Evolutionary conservation across 495 filamentous ascomycete species (phyloP).

Genomic region (Penicilliopsis zonata): DNA sequence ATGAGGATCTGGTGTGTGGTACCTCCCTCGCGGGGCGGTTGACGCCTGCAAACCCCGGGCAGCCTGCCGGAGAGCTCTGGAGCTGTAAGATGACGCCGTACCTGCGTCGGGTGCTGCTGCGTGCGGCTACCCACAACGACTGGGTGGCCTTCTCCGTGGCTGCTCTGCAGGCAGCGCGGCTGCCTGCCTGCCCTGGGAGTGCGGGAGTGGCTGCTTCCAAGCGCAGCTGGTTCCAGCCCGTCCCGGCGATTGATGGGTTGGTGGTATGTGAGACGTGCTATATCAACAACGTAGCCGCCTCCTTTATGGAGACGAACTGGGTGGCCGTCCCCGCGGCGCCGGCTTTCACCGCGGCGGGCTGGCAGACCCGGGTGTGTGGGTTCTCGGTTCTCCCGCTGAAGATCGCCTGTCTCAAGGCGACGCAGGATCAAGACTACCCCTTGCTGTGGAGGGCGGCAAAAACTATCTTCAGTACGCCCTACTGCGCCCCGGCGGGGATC

Average conservation of each 20-base stretch:
- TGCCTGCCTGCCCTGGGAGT: constrained; percentile 1
- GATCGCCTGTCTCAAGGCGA: constrained; percentile 14
- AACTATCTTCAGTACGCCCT: background rate
- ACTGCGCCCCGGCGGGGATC: constrained; percentile 14
- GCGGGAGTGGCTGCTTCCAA: constrained; percentile 3
- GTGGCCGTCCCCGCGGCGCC: constrained; percentile 3
- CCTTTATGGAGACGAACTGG: too few relatives aligned
- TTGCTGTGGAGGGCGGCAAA: constrained; percentile 3
- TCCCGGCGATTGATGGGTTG: constrained; percentile 10
- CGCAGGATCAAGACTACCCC: constrained; percentile 12
- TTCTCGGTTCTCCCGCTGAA: constrained; percentile 13
- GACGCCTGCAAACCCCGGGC: background rate
- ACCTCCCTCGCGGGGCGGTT: constrained; percentile 10
- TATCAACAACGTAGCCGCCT: constrained; percentile 18
- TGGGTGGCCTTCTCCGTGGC: constrained; percentile 1
- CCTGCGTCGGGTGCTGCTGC: constrained; percentile 1
- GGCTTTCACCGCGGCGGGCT: background rate
- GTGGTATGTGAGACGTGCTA: constrained; percentile 23
- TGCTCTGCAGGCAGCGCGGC: background rate
- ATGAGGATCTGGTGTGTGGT: constrained; percentile 19
- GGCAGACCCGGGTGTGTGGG: constrained; percentile 9
- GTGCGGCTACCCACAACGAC: background rate
- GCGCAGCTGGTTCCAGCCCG: constrained; percentile 22
- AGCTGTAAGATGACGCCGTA: constrained; percentile 3
- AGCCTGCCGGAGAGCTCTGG: background rate